Evolutionary conservation across 2,329 filamentous ascomycete genomes (phyloP).

Genomic region (Cadophora sp.): DNA sequence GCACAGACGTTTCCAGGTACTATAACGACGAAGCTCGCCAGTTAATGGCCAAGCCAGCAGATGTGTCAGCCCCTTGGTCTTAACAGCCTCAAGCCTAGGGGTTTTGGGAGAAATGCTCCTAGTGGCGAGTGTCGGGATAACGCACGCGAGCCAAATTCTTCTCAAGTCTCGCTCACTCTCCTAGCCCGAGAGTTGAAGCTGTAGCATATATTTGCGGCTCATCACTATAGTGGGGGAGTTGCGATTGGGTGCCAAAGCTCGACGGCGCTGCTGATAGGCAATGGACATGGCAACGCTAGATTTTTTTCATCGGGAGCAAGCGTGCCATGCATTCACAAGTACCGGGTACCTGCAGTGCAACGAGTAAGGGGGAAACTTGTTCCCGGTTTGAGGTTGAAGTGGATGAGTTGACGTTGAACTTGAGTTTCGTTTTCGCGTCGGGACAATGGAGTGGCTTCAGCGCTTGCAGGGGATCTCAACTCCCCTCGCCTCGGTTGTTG

Average conservation of each 20-base stretch:
- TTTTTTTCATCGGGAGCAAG: neutral
- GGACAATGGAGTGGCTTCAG: neutral
- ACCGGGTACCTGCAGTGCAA: neutral
- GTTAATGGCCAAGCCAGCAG: neutral
- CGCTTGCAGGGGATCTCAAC: neutral
- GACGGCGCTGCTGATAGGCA: neutral
- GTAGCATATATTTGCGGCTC: neutral
- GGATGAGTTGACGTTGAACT: neutral
- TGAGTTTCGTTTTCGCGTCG: neutral
- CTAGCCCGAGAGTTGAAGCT: neutral
- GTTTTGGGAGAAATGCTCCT: neutral
- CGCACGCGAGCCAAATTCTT: neutral
- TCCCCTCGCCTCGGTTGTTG: neutral
- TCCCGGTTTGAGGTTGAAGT: neutral
- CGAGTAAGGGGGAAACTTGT: neutral
- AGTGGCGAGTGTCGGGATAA: neutral
- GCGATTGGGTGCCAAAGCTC: constrained; percentile 1
- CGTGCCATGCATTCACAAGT: neutral
- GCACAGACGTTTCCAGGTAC: neutral
- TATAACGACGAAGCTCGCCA: neutral
- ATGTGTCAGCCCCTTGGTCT: neutral
- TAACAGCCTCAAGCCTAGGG: neutral
- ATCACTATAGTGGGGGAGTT: no score
- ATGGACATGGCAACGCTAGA: neutral
- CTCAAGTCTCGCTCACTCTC: neutral